Evolutionary conservation across 2,329 filamentous ascomycete genomes (phyloP).

Genomic region (Pseudocercospora musae): DNA sequence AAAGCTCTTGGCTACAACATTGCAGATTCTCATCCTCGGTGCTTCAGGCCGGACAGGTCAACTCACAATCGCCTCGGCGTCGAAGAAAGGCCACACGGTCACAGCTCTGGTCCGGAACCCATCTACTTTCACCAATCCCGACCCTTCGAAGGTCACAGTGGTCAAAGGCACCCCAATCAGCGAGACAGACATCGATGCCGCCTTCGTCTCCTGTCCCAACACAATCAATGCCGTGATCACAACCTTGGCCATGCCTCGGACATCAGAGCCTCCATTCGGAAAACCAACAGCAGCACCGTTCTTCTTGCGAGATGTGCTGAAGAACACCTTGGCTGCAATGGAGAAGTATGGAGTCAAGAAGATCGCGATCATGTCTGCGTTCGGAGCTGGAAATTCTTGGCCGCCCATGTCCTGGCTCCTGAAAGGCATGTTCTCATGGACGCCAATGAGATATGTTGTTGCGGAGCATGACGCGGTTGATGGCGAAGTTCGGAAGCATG

Average conservation of each 20-base stretch:
- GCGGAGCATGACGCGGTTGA: neutral
- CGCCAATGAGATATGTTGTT: neutral
- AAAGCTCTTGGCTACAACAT: neutral
- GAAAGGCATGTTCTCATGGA: neutral
- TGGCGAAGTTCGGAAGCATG: neutral
- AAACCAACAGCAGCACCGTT: conserved; percentile 42
- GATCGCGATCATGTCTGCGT: conserved; percentile 51
- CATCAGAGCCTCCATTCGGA: conserved; percentile 49
- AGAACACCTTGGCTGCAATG: conserved; percentile 40
- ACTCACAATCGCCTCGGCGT: conserved; percentile 42
- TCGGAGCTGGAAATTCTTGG: conserved; percentile 50
- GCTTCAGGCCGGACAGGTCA: conserved; percentile 49
- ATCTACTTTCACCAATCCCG: conserved; percentile 28
- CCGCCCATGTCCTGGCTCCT: neutral
- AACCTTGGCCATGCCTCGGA: conserved; percentile 49
- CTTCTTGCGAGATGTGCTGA: conserved; percentile 48
- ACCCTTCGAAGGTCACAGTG: conserved; percentile 38
- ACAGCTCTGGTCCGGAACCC: conserved; percentile 48
- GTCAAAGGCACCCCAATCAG: conserved; percentile 35
- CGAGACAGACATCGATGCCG: conserved; percentile 16
- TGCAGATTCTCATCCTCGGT: conserved; percentile 50
- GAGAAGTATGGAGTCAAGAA: conserved; percentile 39
- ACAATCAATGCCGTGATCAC: conserved; percentile 42
- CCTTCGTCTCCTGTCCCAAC: conserved; percentile 37
- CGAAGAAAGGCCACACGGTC: conserved; percentile 43